Conservation (phyloP, 2,329 filamentous ascomycete species). For the Clonostachys byssicola region DNA sequence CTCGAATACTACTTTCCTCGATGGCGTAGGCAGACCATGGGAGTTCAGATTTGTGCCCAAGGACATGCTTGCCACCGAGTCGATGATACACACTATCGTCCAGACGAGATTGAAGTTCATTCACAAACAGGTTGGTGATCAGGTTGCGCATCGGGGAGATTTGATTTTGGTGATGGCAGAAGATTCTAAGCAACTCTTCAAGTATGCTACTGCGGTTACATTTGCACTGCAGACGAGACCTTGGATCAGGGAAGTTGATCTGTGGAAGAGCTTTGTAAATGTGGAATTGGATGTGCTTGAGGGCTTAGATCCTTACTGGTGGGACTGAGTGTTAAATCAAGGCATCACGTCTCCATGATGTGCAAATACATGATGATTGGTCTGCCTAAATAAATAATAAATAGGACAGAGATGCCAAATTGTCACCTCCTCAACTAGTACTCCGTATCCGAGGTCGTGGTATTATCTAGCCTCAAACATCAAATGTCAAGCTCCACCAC, state of each 20-base stretch:
- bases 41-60: conserved; percentile 19
- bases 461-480: no score
- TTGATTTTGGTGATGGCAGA: conserved; percentile 18
- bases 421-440: no score
- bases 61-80: conserved; percentile 17
- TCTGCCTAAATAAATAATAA: no score
- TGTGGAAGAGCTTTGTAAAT: conserved; percentile 21
- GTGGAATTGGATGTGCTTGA: conserved; percentile 13
- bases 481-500: no score
- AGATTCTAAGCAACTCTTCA: conserved; percentile 12
- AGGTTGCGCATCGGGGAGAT: conserved; percentile 11
- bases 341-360: no score
- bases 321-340: conserved; percentile 6
- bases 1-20: conserved; percentile 12
- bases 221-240: conserved; percentile 20
- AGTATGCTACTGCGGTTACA: conserved; percentile 11
- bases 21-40: conserved; percentile 14
- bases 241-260: conserved; percentile 16
- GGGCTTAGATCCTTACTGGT: conserved; percentile 10
- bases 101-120: conserved; percentile 8
- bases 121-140: conserved; percentile 8
- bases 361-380: no score
- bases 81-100: conserved; percentile 8
- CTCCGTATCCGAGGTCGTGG: no score
- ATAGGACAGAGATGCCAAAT: no score